phyloP scores from a whole-genome alignment of 2,329 filamentous ascomycete species.

The Scedosporium apiospermum region DNA sequence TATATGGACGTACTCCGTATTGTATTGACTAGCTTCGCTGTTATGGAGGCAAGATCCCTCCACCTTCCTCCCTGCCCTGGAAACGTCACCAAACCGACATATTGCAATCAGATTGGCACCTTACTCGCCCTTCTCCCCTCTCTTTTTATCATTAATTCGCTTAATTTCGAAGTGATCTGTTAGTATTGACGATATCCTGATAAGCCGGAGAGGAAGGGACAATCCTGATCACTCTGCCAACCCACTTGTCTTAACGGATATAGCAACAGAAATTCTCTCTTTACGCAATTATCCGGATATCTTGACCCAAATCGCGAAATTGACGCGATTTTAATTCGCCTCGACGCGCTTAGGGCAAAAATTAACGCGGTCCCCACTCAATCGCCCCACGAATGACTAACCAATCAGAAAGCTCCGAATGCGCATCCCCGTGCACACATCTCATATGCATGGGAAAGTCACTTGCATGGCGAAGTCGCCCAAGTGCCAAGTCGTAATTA shows the following conservation, averaged over 20 bases:
- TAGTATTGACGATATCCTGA: too few relatives aligned
- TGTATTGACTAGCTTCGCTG: too few relatives aligned
- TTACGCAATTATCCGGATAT: neutral
- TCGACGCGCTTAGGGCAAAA: neutral
- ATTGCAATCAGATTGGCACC: too few relatives aligned
- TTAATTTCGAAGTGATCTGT: too few relatives aligned
- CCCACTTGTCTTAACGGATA: neutral
- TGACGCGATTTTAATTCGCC: conserved; percentile 4
- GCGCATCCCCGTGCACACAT: neutral
- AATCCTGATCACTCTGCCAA: neutral
- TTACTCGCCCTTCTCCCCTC: too few relatives aligned
- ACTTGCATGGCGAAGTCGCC: neutral
- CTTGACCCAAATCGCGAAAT: neutral
- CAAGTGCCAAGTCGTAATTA: neutral
- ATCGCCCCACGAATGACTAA: neutral
- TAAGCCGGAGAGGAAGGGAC: neutral
- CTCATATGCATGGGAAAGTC: neutral
- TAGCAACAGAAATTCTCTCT: neutral
- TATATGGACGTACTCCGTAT: too few relatives aligned
- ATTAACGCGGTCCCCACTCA: neutral
- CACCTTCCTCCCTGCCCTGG: too few relatives aligned
- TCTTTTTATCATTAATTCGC: too few relatives aligned
- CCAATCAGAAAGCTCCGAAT: neutral
- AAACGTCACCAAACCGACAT: too few relatives aligned
- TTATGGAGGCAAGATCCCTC: too few relatives aligned